Base-by-base conservation (phyloP, 306 rosid genomes). In the Glycine tomentella region DNA sequence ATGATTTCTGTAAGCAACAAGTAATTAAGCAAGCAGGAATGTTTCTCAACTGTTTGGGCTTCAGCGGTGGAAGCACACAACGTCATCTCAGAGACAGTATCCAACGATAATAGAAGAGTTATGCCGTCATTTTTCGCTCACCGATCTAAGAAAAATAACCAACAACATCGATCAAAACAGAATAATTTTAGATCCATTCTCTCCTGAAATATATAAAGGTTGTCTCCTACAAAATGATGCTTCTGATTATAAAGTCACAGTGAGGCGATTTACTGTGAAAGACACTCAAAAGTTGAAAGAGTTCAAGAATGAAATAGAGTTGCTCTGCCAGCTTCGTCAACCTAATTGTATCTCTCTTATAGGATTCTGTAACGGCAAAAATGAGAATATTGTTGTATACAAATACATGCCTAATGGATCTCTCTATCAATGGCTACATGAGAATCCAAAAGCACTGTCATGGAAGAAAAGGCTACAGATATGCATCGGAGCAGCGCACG, bases 91-190 rank as follows among this genome's bases (percentile, higher is more conserved):
- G 6, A 17, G 64, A 17, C 12, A 3, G 5, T 9, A 17, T 57
- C 36, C 64, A 3, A 57, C 64, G 1, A 3, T 46, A 4, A 15
- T 77, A n/a, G 53, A 82, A 50, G 34, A 74, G 17, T 2, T 79
- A 0, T 84, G 82, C 11, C 75, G 3, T 16, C 82, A 8, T 7
- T 80, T 84, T 36, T 80, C 87, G 17, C 50, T 75, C 0, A 25
- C 45, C 0, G 63, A 84, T 53, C 17, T 84, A 0, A 52, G 7
- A 14, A 80, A 51, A 15, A 9, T 48, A 0, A 84, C 82, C 5
- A 17, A 68, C 67, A 62, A 80, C 69, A 79, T 84, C 4, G 17
- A 74, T 56, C 0, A 14, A 5, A 12, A 6, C 1, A n/a, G 4
- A 8, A 0, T 9, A 2, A 10, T 69, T 6, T 7, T 42, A 5